These are phyloP conservation scores for Geotrichum candidum DNA, from an alignment of 1,139 yeast species.

Conservation along the genomic window DNA sequence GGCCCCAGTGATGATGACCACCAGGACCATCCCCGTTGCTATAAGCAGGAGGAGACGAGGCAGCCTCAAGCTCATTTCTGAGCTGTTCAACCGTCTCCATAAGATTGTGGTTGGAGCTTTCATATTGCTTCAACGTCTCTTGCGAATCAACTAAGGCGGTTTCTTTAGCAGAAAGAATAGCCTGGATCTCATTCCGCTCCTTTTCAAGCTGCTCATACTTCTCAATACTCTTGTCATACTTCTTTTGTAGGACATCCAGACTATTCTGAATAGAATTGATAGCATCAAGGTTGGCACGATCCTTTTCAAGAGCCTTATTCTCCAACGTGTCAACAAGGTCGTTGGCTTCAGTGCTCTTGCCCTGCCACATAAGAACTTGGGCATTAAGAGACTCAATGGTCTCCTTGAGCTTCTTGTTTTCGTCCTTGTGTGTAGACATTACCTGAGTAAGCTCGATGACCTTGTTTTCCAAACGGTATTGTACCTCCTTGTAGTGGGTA, in stretches of 20 bases:
- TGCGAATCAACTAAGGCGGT: slow-evolving; percentile 42
- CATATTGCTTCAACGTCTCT: slow-evolving; percentile 30
- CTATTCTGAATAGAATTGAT: slow-evolving; percentile 47
- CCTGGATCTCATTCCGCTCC: slow-evolving; percentile 57
- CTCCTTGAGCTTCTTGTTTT: slow-evolving; percentile 63
- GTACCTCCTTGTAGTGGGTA: slow-evolving; percentile 81
- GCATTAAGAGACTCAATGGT: slow-evolving; percentile 51
- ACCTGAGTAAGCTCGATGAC: slow-evolving; percentile 90
- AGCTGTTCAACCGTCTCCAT: slow-evolving; percentile 64
- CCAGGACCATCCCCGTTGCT: slow-evolving; percentile 1
- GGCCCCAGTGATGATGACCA: slow-evolving; percentile 8
- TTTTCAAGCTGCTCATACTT: slow-evolving; percentile 60
- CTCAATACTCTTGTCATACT: slow-evolving; percentile 55
- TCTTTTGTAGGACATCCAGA: slow-evolving; percentile 45
- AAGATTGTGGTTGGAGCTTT: slow-evolving; percentile 36
- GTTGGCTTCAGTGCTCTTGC: slow-evolving; percentile 30
- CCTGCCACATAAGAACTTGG: slow-evolving; percentile 34
- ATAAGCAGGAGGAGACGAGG: slow-evolving; percentile 27
- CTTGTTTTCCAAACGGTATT: slow-evolving; percentile 89
- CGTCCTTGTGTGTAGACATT: slow-evolving; percentile 69
- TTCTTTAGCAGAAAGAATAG: slow-evolving; percentile 55
- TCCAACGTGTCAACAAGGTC: slow-evolving; percentile 27
- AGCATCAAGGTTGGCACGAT: slow-evolving; percentile 47
- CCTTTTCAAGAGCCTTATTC: slow-evolving; percentile 55
- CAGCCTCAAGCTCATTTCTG: slow-evolving; percentile 52